Evolutionary conservation across 176 grass and related monocot species (phyloP).

Genomic region (Panicum miliaceum): DNA sequence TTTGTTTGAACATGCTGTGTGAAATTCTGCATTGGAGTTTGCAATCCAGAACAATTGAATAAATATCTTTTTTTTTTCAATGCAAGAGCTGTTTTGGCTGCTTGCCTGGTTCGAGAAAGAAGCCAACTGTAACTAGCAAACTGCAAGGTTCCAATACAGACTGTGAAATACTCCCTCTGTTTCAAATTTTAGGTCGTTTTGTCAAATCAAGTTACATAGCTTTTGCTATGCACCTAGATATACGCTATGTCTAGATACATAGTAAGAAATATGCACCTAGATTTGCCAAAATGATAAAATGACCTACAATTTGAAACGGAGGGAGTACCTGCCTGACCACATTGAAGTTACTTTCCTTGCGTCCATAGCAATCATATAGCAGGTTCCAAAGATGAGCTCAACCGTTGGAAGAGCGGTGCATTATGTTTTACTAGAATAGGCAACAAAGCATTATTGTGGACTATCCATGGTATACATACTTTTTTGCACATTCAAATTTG

Average conservation of each 20-base stretch:
- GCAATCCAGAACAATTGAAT: background rate
- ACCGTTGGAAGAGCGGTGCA: constrained; percentile 15
- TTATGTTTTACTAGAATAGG: constrained; percentile 43
- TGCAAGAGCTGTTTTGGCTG: constrained; percentile 24
- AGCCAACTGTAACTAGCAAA: constrained; percentile 26
- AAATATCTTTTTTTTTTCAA: background rate
- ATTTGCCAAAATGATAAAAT: no score
- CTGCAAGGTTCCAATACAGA: constrained; percentile 1
- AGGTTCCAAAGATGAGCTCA: constrained; percentile 13
- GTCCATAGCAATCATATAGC: constrained; percentile 18
- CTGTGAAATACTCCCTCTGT: background rate
- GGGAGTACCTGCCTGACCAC: background rate
- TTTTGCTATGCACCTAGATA: no score
- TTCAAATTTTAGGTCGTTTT: no score
- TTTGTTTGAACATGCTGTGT: background rate
- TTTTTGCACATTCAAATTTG: constrained; percentile 14
- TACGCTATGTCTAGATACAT: no score
- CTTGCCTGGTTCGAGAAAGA: constrained; percentile 26
- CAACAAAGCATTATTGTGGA: constrained; percentile 20
- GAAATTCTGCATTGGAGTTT: background rate
- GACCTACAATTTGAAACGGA: no score
- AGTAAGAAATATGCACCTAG: no score
- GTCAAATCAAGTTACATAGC: no score
- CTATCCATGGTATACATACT: constrained; percentile 18
- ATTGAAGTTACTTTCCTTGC: constrained; percentile 23